Conservation (phyloP, 345 rosid genomes). For the Gossypium rotundifolium region DNA sequence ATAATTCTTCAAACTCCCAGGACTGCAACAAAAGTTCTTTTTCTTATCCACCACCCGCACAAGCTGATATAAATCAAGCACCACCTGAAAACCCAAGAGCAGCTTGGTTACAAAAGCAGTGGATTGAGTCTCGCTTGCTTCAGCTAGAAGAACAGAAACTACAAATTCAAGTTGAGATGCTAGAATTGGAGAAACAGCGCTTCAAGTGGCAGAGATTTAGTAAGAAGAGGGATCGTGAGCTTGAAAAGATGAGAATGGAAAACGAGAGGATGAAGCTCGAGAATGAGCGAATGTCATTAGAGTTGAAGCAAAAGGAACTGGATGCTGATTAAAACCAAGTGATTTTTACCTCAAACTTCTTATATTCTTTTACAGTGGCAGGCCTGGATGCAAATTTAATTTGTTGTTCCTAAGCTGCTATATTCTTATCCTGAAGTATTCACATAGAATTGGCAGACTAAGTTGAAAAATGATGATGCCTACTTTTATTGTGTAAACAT, state of each 20-base stretch:
- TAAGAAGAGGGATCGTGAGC: conserved; percentile 66
- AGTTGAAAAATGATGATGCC: conserved; percentile 12
- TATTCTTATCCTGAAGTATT: conserved; percentile 14
- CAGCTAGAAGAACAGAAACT: conserved; percentile 78
- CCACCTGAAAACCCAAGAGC: conserved; percentile 41
- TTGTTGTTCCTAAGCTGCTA: conserved; percentile 26
- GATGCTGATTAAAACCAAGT: conserved; percentile 25
- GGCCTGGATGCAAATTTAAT: not conserved
- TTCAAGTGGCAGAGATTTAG: conserved; percentile 83
- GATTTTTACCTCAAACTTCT: not conserved
- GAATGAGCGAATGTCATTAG: conserved; percentile 72
- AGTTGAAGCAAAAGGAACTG: conserved; percentile 52
- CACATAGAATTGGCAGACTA: conserved; percentile 7
- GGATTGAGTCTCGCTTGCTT: conserved; percentile 57
- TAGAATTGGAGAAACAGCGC: conserved; percentile 80
- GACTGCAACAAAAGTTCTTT: conserved; percentile 32
- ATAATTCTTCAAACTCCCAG: conserved; percentile 33
- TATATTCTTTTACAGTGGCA: not conserved
- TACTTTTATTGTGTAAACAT: conserved; percentile 23
- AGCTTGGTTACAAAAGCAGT: conserved; percentile 54
- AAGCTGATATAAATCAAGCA: conserved; percentile 50
- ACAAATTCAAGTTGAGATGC: conserved; percentile 63
- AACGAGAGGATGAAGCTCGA: conserved; percentile 89
- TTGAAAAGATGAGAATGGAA: conserved; percentile 73
- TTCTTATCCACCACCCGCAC: conserved; percentile 34